phyloP scores from a whole-genome alignment of 352 stramenopile genomes.

The Phytophthora hybrid region DNA sequence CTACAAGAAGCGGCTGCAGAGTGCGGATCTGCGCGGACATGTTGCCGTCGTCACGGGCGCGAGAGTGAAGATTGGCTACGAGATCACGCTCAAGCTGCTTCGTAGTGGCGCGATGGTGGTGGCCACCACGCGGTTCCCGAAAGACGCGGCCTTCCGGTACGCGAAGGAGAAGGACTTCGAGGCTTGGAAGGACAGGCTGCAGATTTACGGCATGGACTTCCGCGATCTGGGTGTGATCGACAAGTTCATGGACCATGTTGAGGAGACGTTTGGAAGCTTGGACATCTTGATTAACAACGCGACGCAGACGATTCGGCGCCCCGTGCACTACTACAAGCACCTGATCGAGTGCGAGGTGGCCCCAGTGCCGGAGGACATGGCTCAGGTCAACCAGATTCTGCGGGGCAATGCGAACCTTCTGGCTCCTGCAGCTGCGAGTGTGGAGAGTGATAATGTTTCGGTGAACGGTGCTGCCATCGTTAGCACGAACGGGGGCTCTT shows the following conservation, averaged over 20 bases:
- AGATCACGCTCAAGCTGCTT: constrained; percentile 94
- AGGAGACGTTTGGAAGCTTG: constrained; percentile 66
- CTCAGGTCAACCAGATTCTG: constrained; percentile 56
- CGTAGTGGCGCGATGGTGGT: constrained; percentile 87
- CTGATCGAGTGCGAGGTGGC: constrained; percentile 83
- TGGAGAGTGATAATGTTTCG: constrained; percentile 18
- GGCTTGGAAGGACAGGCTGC: constrained; percentile 78
- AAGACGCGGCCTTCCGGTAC: constrained; percentile 90
- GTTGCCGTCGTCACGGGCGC: constrained; percentile 93
- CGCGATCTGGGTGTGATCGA: constrained; percentile 94
- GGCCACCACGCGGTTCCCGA: constrained; percentile 95
- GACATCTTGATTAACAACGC: constrained; percentile 98
- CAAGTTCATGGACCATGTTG: constrained; percentile 92
- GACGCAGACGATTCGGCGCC: constrained; percentile 95
- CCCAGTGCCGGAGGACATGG: constrained; percentile 57
- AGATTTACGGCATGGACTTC: constrained; percentile 96
- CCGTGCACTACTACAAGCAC: constrained; percentile 92
- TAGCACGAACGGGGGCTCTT: constrained; percentile 23
- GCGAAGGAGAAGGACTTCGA: constrained; percentile 88
- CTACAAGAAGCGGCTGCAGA: constrained; percentile 94
- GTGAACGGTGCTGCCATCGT: constrained; percentile 41
- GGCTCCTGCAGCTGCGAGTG: not conserved
- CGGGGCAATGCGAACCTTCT: constrained; percentile 62
- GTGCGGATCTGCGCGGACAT: constrained; percentile 75
- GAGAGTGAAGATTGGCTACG: constrained; percentile 96